A percentile compares a stretch with the other conserved stretches of the same genome.
Evolutionary conservation across 2,329 filamentous ascomycete genomes (phyloP).

Genomic region (Sarocladium strictum): DNA sequence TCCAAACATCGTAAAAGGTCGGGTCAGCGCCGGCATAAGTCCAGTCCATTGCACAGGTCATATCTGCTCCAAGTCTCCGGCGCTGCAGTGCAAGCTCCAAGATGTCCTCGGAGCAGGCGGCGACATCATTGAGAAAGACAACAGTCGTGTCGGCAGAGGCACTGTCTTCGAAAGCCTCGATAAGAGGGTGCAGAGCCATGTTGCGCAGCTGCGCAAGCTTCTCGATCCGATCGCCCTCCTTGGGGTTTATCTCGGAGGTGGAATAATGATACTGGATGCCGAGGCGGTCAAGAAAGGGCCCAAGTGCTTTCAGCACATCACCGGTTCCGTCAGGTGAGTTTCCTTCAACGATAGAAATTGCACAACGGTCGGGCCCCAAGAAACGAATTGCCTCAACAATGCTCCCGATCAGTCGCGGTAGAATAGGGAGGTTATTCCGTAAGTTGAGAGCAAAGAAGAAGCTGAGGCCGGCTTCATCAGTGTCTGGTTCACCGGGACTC

Average conservation of each 20-base stretch:
- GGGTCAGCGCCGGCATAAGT: conserved; percentile 35
- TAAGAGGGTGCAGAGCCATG: conserved; percentile 41
- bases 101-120: conserved; percentile 47
- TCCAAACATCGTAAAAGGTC: conserved; percentile 53
- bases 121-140: conserved; percentile 50
- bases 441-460: conserved; percentile 51
- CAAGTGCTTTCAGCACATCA: conserved; percentile 40
- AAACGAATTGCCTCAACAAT: conserved; percentile 43
- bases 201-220: conserved; percentile 47
- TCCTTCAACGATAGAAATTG: conserved; percentile 50
- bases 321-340: conserved; percentile 48
- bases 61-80: conserved; percentile 39
- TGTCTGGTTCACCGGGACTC: background rate
- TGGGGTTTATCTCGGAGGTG: conserved; percentile 37
- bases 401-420: conserved; percentile 46
- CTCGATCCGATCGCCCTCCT: conserved; percentile 35
- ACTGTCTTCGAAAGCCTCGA: conserved; percentile 20
- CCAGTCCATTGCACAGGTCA: conserved; percentile 57
- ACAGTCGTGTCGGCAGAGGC: conserved; percentile 32
- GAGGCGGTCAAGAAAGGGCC: conserved; percentile 29
- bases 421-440: conserved; percentile 34
- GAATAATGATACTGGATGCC: conserved; percentile 36
- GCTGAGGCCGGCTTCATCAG: conserved; percentile 12
- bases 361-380: conserved; percentile 44
- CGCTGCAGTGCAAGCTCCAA: conserved; percentile 50